Percentiles rank a stretch among this genome's conserved stretches.
Evolutionary conservation across 345 rosid species (phyloP).

Genomic region (Gossypium sturtianum): DNA sequence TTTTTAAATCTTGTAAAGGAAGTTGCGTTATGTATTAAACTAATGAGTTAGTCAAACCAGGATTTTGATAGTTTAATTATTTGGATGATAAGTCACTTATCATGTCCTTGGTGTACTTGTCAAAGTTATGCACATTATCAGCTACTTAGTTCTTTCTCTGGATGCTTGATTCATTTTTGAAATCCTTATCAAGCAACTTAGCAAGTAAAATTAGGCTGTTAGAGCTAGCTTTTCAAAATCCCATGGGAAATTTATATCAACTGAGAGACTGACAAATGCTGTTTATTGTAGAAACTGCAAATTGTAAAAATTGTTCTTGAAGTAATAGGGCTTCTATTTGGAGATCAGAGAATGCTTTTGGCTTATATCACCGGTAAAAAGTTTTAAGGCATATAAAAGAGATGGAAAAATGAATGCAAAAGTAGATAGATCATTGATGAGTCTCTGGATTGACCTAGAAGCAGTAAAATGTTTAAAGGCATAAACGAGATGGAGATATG

Average conservation of each 20-base stretch:
- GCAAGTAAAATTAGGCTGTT: background rate
- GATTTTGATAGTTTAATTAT: background rate
- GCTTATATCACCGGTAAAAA: background rate
- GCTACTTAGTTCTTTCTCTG: background rate
- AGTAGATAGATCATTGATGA: background rate
- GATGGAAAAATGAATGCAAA: background rate
- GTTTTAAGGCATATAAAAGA: background rate
- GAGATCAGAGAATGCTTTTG: background rate
- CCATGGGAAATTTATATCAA: background rate
- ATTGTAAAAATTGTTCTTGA: background rate
- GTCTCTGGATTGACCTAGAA: background rate
- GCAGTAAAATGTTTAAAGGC: background rate
- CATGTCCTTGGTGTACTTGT: background rate
- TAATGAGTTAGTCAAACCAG: background rate
- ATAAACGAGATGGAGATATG: background rate
- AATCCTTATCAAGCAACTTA: background rate
- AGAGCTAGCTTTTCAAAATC: background rate
- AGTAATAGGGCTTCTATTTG: background rate
- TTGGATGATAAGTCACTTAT: background rate
- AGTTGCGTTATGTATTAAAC: background rate
- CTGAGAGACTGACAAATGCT: background rate
- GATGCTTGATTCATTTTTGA: background rate
- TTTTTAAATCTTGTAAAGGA: background rate
- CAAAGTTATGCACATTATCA: background rate
- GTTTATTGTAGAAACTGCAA: background rate